Conservation (phyloP, 78 protist genomes). For the Dictyostelium firmibasis region DNA sequence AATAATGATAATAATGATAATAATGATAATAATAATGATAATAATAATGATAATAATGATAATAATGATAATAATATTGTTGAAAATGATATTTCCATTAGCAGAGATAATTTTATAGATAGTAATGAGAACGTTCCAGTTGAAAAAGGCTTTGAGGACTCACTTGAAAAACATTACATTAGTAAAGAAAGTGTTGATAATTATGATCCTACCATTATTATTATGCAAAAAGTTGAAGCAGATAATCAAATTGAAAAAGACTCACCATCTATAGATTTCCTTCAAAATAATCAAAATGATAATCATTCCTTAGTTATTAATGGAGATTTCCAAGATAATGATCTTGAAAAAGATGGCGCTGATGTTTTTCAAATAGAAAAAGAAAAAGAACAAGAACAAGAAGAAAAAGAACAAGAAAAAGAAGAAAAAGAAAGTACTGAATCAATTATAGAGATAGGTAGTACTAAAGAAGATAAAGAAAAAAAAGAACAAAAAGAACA, state of each 20-base stretch:
- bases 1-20: too few relatives aligned
- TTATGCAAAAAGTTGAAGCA: too few relatives aligned
- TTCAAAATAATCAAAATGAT: not conserved
- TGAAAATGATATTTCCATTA: too few relatives aligned
- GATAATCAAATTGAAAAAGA: too few relatives aligned
- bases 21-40: too few relatives aligned
- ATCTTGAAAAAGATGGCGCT: not conserved
- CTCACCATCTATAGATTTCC: not conserved
- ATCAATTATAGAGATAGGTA: too few relatives aligned
- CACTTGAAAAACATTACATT: not conserved
- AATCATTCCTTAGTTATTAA: not conserved
- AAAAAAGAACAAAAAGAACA: too few relatives aligned
- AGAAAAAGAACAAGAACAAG: not conserved
- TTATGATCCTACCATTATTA: not conserved
- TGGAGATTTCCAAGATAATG: not conserved
- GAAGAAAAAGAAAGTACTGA: too few relatives aligned
- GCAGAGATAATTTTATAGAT: not conserved
- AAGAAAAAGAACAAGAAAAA: not conserved
- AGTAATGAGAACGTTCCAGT: not conserved
- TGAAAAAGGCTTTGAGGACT: not conserved
- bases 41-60: too few relatives aligned
- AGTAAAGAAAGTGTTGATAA: not conserved
- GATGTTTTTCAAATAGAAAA: not conserved
- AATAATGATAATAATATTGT: too few relatives aligned
- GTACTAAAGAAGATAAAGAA: not conserved